Evolutionary conservation across 306 rosid species (phyloP).

Genomic region (Parietaria judaica): DNA sequence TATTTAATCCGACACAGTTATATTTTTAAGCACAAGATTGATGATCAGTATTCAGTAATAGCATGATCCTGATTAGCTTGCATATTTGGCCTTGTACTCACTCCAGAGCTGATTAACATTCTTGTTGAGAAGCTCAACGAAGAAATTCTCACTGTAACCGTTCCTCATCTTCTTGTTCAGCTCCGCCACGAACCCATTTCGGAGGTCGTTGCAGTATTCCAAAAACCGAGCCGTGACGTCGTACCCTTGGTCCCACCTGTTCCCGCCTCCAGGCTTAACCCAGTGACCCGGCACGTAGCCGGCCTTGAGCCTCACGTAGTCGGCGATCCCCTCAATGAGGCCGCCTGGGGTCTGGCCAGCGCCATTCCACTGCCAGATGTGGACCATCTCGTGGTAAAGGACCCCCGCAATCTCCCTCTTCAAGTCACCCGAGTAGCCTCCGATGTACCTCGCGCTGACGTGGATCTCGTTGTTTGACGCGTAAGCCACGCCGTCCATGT

Average conservation of each 20-base stretch:
- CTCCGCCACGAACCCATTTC: slow-evolving; percentile 42
- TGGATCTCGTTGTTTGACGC: slow-evolving; percentile 15
- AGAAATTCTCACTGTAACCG: slow-evolving; percentile 30
- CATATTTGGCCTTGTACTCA: slow-evolving; percentile 43
- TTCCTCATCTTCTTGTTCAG: slow-evolving; percentile 32
- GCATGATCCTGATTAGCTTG: not conserved
- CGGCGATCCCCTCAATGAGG: slow-evolving; percentile 30
- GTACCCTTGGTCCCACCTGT: slow-evolving; percentile 36
- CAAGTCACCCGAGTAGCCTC: slow-evolving; percentile 27
- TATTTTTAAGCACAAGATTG: too few relatives aligned
- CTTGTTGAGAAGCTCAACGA: slow-evolving; percentile 34
- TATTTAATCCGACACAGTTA: not conserved
- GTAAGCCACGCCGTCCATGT: slow-evolving; percentile 23
- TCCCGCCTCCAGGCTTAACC: slow-evolving; percentile 27
- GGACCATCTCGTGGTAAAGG: slow-evolving; percentile 39
- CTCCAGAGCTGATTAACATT: slow-evolving; percentile 35
- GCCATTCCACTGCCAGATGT: slow-evolving; percentile 67
- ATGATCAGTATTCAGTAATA: too few relatives aligned
- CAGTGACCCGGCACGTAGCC: slow-evolving; percentile 27
- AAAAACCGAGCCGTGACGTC: slow-evolving; percentile 35
- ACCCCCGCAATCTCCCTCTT: slow-evolving; percentile 37
- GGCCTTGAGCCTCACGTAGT: slow-evolving; percentile 34
- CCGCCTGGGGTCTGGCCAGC: slow-evolving; percentile 22
- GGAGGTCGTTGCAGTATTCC: slow-evolving; percentile 27
- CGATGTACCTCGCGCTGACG: slow-evolving; percentile 24